These are phyloP conservation scores for Apiospora phragmitis DNA, from an alignment of 2,329 filamentous ascomycete species.

Conservation along the genomic window DNA sequence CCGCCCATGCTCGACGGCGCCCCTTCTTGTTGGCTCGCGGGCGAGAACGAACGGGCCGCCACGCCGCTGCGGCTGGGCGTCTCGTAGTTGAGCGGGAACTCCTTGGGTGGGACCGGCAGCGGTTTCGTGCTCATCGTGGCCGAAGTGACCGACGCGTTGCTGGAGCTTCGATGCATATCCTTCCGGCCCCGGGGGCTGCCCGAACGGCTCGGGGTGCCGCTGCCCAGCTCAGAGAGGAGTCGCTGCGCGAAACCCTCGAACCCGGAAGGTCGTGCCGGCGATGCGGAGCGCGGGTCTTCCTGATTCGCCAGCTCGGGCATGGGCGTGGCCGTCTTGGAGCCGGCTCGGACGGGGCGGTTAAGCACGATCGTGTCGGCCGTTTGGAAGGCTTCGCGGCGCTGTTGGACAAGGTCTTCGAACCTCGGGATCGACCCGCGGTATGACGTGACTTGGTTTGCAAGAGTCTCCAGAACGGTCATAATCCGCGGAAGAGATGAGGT, in stretches of 20 bases:
- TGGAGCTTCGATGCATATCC: conserved; percentile 38
- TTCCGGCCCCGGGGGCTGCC: conserved; percentile 52
- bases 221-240: conserved; percentile 59
- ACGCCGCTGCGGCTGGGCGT: conserved; percentile 33
- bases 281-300: conserved; percentile 48
- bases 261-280: conserved; percentile 54
- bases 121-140: conserved; percentile 36
- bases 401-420: conserved; percentile 71
- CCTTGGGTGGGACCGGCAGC: conserved; percentile 41
- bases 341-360: conserved; percentile 32
- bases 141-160: conserved; percentile 25
- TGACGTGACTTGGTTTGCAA: conserved; percentile 61
- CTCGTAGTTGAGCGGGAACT: conserved; percentile 40
- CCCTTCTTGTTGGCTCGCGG: conserved; percentile 33
- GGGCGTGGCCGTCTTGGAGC: conserved; percentile 26
- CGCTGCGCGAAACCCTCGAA: conserved; percentile 65
- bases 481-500: conserved; percentile 52
- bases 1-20: conserved; percentile 21
- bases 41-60: conserved; percentile 41
- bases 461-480: conserved; percentile 56
- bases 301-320: conserved; percentile 41
- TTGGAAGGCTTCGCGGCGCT: conserved; percentile 64
- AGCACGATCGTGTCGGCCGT: conserved; percentile 53
- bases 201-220: conserved; percentile 54
- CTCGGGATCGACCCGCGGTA: conserved; percentile 68